Evolutionary conservation across 805 yeast genomes (phyloP), one percentile per base, ranked within the genome.

Genomic region (Nakazawaea laoshanensis): DNA sequence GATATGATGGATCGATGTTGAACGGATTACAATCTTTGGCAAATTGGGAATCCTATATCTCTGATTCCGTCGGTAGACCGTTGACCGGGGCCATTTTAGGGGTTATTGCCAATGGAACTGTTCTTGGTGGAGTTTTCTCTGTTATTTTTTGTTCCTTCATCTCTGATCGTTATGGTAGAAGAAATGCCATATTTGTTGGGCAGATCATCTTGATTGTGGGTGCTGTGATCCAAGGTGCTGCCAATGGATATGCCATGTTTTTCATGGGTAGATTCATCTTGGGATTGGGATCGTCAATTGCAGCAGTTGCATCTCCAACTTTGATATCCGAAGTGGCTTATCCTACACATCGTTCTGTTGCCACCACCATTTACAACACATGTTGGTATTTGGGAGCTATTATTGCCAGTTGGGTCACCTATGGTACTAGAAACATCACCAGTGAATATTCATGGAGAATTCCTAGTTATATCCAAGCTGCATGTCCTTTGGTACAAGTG

Each of bases 361-460:
- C 50, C 19, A 61, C 67, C 21, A 55, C 66, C 18, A 56, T 56
- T 37, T 67, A 59, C 51, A 70, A 67, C 44, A 57, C 62, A 9
- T 62, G 63, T 40, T 70, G 74, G 74, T 68, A 65, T 42, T 44
- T 67, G 24, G 77, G 77, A 29, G 72, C 74, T n/a, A 46, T 68
- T 35, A 47, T 70, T 29, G 70, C 76, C 6, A 68, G 72, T 18
- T 65, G 72, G 69, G 59, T 63, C 31, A 57, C 72, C 3, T 68
- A 56, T 41, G 77, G 74, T 45, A 57, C 71, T 12, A 29, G 33
- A 29, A 35, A 35, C 14, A 29, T 35, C 19, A 19, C 17, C 5
- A 29, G 11, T 18, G 26, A 35, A 12, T 11, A 20, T 16, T 29
- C 21, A 10, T 35, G 37, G 37, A 35, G 37, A 30, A 29, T 35